Base-by-base conservation (phyloP, 345 rosid species). In the Eucalyptus leucophloia region DNA sequence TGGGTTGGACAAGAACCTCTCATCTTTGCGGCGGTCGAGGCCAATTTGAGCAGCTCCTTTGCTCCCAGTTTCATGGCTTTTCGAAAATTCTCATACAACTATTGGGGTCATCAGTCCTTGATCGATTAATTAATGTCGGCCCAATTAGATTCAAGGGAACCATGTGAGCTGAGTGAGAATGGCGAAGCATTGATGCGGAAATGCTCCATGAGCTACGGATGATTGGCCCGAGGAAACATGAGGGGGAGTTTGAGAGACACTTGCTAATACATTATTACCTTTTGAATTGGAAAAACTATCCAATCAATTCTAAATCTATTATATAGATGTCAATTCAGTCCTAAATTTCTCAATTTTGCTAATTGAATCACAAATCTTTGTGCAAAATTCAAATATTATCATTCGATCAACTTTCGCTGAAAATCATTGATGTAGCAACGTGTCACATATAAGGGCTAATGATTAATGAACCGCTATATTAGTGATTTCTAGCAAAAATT, bases 381-480 rank as follows among this genome's bases (percentile, higher is more conserved):
- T 5, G 14, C 12, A 10, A 69, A 69, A 17, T 32, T 32, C 1
- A 2, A 67, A 67, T 16, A n/a, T 69, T 32, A 18, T 69, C 23
- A 24, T 56, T 56, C 1, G 1, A 10, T 51, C 54, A 51, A 51
- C 3, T 51, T 51, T 51, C 9, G 21, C 9, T 51, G 4, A 51
- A 51, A 51, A 51, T 51, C 21, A 51, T 17, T 51, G 8, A 51
- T 51, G 21, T 17, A 17, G 8, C 54, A 17, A 0, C 0, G 1
- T 51, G 54, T 17, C 54, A 51, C 54, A 51, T 51, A 51, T 51
- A 51, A 51, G 1, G 21, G 1, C 54, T 51, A 51, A 51, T 51
- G 23, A 17, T 0, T 18, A 0, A 1, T 54, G 5, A 54, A 54
- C 26, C 7, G 1, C 58, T 21, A 4, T 1, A 21, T 54, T 21